Base-by-base conservation (phyloP, 352 stramenopile species). In the Plasmopara muralis region DNA sequence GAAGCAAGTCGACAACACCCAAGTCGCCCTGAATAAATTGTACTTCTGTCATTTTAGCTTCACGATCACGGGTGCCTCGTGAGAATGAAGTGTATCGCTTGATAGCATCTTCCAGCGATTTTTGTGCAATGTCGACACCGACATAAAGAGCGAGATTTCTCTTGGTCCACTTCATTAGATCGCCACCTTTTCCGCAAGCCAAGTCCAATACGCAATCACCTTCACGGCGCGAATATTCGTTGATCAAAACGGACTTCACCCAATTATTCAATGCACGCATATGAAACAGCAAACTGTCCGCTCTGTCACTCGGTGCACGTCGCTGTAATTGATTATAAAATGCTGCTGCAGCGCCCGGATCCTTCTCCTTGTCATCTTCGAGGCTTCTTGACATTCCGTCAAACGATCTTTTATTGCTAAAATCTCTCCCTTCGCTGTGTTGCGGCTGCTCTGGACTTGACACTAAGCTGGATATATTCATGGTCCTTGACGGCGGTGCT, bases 261-360 rank as follows among this genome's bases (percentile, higher is more conserved):
- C 95, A 99, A 67, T 98, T 98, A 77, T 99, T 99, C 60, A 98
- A 94, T 20, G 88, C 79, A 33, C 95, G 82, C 85, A 99, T 97
- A 72, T 99, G 96, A 67, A 97, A 99, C 14, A 99, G 79, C 49
- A 92, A 73, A 55, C 89, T 96, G 50, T 95, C 83, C 8, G 83
- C 81, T 53, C 90, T 75, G 49, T 90, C 79, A 51, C 66, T 78
- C 46, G 80, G 83, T 8, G 70, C 74, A 25, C 79, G 73, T 43
- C 85, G 78, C 57, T 92, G 66, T 28, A 95, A 66, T 33, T 89
- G 77, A 58, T 91, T 93, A 66, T 95, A 95, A 35, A 95, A 95
- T 7, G 73, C 67, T 0, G 85, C 85, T 0, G 83, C 79, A 13
- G 72, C 77, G 41, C 75, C 68, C 16, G 77, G 82, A 53, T 93